A percentile compares a stretch with the other conserved stretches of the same genome.
Evolutionary conservation across 305 asterid species (phyloP).

Genomic region (Petunia hybrid): DNA sequence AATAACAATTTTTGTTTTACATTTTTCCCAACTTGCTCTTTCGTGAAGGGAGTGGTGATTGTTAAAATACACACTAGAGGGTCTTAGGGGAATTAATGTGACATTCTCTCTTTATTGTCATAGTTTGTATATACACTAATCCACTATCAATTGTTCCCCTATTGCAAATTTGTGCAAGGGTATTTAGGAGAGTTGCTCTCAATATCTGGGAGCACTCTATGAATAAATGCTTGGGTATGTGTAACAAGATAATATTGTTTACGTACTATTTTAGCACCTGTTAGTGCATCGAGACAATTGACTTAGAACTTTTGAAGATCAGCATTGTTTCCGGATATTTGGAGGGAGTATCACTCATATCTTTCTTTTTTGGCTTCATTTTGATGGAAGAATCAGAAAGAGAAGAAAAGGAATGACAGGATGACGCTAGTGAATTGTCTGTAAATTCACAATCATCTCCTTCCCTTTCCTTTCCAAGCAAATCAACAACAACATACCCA

Average conservation of each 20-base stretch:
- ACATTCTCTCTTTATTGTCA: not conserved
- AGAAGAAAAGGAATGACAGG: not conserved
- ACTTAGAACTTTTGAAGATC: not conserved
- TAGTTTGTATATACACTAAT: not conserved
- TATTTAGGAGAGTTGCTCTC: not conserved
- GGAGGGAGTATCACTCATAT: not conserved
- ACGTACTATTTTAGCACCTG: not conserved
- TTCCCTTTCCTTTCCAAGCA: no score
- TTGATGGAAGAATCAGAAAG: constrained; percentile 20
- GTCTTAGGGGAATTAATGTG: not conserved
- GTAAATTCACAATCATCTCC: no score
- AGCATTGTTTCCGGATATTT: not conserved
- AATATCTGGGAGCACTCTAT: not conserved
- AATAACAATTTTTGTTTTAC: not conserved
- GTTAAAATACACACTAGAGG: constrained; percentile 2
- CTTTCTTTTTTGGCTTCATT: not conserved
- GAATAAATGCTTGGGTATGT: not conserved
- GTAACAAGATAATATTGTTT: constrained; percentile 14
- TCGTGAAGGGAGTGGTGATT: not conserved
- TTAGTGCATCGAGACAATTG: not conserved
- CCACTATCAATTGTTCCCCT: not conserved
- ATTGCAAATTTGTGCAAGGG: not conserved
- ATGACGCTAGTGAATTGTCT: not conserved
- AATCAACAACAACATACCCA: no score
- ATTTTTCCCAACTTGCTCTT: not conserved